Conservation (phyloP, 2,329 filamentous ascomycete genomes). For the Colletotrichum sp. region DNA sequence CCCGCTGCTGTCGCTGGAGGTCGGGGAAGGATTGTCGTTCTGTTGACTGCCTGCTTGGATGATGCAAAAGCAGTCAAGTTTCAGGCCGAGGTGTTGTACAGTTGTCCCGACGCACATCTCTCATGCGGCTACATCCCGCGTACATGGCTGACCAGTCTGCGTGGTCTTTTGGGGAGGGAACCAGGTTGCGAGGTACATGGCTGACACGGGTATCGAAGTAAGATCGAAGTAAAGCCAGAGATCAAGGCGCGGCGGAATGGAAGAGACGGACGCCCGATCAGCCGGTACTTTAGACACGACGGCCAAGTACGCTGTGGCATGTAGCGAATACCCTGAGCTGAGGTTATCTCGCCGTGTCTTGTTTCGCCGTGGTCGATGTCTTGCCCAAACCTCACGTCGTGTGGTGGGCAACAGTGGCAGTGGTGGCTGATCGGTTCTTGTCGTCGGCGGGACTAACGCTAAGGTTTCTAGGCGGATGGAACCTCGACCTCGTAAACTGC, state of each 20-base stretch:
- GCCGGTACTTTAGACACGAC: neutral
- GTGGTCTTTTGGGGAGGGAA: neutral
- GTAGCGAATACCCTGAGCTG: neutral
- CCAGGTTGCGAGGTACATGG: neutral
- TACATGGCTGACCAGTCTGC: neutral
- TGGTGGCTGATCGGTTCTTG: conserved; percentile 2
- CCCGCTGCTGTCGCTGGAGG: neutral
- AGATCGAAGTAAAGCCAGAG: neutral
- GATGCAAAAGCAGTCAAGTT: conserved; percentile 4
- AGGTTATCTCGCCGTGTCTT: neutral
- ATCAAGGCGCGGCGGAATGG: neutral
- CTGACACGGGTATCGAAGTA: neutral
- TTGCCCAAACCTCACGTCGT: neutral
- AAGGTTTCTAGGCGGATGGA: conserved; percentile 15
- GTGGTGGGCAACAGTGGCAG: neutral
- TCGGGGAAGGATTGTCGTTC: neutral
- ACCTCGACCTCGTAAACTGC: neutral
- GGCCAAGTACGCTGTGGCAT: neutral
- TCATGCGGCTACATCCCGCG: conserved; percentile 4
- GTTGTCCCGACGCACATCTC: conserved; percentile 3
- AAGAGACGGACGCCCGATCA: neutral
- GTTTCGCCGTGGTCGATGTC: neutral
- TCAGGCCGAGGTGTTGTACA: neutral
- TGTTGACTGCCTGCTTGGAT: neutral
- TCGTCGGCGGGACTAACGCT: conserved; percentile 1